A percentile compares a stretch with the other conserved stretches of the same genome.
Evolutionary conservation across 352 stramenopile genomes (phyloP).

Genomic region (Blastocystis sp.): DNA sequence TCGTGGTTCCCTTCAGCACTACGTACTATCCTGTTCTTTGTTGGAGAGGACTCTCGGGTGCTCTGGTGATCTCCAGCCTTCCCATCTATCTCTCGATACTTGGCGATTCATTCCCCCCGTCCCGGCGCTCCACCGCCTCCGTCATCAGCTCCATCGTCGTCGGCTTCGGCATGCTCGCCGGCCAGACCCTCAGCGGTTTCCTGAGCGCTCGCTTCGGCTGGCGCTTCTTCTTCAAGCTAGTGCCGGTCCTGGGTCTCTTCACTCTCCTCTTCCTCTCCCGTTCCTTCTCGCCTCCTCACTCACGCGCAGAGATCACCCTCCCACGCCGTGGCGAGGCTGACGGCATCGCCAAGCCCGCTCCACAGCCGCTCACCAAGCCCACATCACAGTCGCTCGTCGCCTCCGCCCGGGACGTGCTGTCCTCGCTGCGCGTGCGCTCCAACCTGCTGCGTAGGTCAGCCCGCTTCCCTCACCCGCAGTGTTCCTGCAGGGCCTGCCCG

Average conservation of each 20-base stretch:
- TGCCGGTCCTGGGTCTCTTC: neutral
- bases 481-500: neutral
- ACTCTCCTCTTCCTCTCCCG: neutral
- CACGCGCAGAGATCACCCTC: neutral
- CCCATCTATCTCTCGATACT: neutral
- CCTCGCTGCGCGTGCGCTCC: neutral
- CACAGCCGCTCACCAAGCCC: neutral
- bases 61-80: neutral
- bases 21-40: neutral
- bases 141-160: neutral
- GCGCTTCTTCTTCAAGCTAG: neutral
- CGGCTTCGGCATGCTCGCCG: neutral
- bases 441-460: neutral
- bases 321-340: neutral
- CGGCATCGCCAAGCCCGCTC: neutral
- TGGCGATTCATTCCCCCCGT: neutral
- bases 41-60: neutral
- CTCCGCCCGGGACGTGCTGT: neutral
- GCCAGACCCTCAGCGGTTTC: neutral
- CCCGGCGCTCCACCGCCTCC: neutral
- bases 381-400: neutral
- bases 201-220: neutral
- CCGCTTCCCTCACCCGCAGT: neutral
- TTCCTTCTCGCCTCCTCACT: neutral
- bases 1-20: neutral